These are phyloP conservation scores for Sideroxylon spinosum DNA, from an alignment of 179 eudicot species.

Conservation along the genomic window DNA sequence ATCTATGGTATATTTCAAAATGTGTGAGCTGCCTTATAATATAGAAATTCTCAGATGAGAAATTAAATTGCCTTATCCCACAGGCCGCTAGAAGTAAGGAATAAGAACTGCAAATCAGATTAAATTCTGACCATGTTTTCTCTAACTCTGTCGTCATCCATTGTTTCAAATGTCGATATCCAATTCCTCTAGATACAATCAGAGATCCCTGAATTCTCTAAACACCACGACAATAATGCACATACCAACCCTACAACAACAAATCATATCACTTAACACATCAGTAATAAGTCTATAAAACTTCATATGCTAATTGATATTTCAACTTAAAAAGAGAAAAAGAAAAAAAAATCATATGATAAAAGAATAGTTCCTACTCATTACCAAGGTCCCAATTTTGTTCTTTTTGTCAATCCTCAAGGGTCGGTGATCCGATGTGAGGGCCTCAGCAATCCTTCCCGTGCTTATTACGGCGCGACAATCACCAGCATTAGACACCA, in stretches of 20 bases:
- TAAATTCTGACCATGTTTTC: slow-evolving; percentile 39
- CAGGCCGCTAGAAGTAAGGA: slow-evolving; percentile 92
- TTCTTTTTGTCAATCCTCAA: slow-evolving; percentile 71
- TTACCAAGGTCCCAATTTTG: slow-evolving; percentile 63
- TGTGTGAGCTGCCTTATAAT: too few relatives aligned
- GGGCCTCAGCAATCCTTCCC: slow-evolving; percentile 67
- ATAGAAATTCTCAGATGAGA: too few relatives aligned
- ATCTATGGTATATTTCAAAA: too few relatives aligned
- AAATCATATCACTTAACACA: neutral
- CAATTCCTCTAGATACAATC: slow-evolving; percentile 87
- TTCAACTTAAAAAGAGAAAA: neutral
- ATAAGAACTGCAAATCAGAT: slow-evolving; percentile 58
- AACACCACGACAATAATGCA: slow-evolving; percentile 70
- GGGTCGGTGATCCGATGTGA: slow-evolving; percentile 81
- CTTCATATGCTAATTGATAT: too few relatives aligned
- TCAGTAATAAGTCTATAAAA: neutral
- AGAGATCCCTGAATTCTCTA: slow-evolving; percentile 87
- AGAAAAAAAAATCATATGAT: neutral
- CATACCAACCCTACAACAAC: slow-evolving; percentile 83
- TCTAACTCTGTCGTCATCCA: slow-evolving; percentile 89
- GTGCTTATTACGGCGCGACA: slow-evolving; percentile 87
- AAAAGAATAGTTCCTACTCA: slow-evolving; percentile 17
- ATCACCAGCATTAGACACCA: slow-evolving; percentile 89
- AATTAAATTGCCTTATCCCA: slow-evolving; percentile 95
- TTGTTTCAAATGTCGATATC: slow-evolving; percentile 78